Evolutionary conservation across 768 basidiomycete species (phyloP).

Genomic region (Boletus huronensis): DNA sequence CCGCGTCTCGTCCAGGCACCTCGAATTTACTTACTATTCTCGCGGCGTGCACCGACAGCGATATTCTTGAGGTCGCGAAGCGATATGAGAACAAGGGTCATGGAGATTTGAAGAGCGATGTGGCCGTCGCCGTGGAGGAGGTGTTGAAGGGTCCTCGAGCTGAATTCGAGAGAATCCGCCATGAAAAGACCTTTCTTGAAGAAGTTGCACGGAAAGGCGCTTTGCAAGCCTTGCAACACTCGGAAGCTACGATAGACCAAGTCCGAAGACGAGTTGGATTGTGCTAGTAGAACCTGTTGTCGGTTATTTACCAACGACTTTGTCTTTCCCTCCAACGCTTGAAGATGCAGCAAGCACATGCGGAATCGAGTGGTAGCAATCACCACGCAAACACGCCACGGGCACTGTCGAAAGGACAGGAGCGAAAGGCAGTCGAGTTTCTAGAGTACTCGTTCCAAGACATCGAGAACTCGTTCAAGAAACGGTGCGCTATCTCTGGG

Average conservation of each 20-base stretch:
- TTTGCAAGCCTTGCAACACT: slow-evolving; percentile 56
- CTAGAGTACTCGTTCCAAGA: slow-evolving; percentile 65
- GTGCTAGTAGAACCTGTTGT: slow-evolving; percentile 23
- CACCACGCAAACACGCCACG: background rate
- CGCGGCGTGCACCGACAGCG: slow-evolving; percentile 60
- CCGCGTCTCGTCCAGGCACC: slow-evolving; percentile 72
- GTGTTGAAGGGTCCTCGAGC: slow-evolving; percentile 60
- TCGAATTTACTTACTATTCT: slow-evolving; percentile 81
- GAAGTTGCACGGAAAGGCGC: slow-evolving; percentile 64
- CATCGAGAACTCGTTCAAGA: slow-evolving; percentile 67
- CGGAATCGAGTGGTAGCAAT: background rate
- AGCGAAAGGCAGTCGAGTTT: slow-evolving; percentile 59
- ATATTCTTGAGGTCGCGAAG: slow-evolving; percentile 43
- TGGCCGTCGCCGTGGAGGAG: slow-evolving; percentile 69
- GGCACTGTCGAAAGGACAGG: slow-evolving; percentile 53
- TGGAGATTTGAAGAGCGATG: slow-evolving; percentile 67
- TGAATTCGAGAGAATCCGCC: slow-evolving; percentile 63
- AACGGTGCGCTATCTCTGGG: slow-evolving; percentile 51
- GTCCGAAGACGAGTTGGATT: slow-evolving; percentile 71
- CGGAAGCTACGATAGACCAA: slow-evolving; percentile 58
- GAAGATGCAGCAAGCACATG: background rate
- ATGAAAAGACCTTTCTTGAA: slow-evolving; percentile 57
- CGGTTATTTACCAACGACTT: slow-evolving; percentile 12
- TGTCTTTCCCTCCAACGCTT: background rate
- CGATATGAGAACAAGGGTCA: slow-evolving; percentile 57